phyloP scores from a whole-genome alignment of 768 basidiomycete species.

The Trametes gibbosa region DNA sequence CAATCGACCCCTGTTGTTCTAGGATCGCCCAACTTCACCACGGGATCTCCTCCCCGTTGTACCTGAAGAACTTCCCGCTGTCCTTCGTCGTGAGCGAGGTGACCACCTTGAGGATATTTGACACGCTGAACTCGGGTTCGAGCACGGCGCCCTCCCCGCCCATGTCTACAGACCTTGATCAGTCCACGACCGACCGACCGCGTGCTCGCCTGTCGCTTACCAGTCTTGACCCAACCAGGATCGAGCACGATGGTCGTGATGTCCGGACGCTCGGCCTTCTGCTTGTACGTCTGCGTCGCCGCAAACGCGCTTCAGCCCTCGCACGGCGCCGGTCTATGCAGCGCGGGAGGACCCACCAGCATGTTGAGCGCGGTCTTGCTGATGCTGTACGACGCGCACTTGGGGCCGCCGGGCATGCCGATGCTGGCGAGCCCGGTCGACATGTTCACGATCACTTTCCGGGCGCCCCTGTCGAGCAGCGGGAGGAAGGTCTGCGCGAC shows the following conservation, averaged over 20 bases:
- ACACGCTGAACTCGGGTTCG: slow-evolving; percentile 32
- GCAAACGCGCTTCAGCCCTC: background rate
- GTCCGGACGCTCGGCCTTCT: slow-evolving; percentile 33
- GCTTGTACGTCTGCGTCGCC: slow-evolving; percentile 35
- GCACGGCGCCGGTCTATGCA: no score
- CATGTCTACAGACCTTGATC: slow-evolving; percentile 28
- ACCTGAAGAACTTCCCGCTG: slow-evolving; percentile 33
- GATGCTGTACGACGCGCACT: slow-evolving; percentile 34
- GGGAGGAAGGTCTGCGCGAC: slow-evolving; percentile 34
- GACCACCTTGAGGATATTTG: slow-evolving; percentile 29
- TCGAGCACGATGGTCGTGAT: slow-evolving; percentile 32
- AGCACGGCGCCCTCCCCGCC: slow-evolving; percentile 31
- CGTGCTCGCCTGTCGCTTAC: slow-evolving; percentile 17
- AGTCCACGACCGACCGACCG: background rate
- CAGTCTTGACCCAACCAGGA: slow-evolving; percentile 42
- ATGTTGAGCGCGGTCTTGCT: slow-evolving; percentile 41
- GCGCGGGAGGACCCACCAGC: slow-evolving; percentile 33
- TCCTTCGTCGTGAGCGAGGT: slow-evolving; percentile 23
- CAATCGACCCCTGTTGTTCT: background rate
- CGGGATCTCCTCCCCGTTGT: slow-evolving; percentile 30
- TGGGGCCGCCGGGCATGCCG: slow-evolving; percentile 27
- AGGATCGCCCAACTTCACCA: slow-evolving; percentile 26
- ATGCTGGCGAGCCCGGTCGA: slow-evolving; percentile 35
- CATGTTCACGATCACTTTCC: slow-evolving; percentile 37
- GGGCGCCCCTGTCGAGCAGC: slow-evolving; percentile 31